phyloP scores from a whole-genome alignment of 2,329 filamentous ascomycete genomes.

The Graphium sp. region DNA sequence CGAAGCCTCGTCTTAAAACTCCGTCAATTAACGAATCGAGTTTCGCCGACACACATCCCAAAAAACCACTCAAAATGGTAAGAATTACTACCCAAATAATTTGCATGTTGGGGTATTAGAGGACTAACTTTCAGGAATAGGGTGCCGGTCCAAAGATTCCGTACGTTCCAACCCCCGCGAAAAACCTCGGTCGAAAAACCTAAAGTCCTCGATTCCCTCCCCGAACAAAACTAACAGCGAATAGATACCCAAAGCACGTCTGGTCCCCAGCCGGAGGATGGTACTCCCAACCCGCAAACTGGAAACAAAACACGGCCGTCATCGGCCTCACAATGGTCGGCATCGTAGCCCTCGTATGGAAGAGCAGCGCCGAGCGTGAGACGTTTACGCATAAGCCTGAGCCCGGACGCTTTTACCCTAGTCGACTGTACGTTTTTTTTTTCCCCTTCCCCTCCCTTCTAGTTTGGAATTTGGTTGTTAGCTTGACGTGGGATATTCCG shows the following conservation, averaged over 20 bases:
- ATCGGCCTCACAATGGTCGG: constrained; percentile 52
- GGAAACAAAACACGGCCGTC: constrained; percentile 79
- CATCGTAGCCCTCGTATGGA: constrained; percentile 52
- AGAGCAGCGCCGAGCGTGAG: constrained; percentile 58
- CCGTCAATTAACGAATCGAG: no score
- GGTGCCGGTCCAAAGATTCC: constrained; percentile 34
- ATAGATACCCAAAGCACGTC: constrained; percentile 93
- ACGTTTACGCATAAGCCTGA: constrained; percentile 60
- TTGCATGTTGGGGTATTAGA: no score
- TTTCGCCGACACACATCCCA: no score
- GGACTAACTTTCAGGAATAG: no score
- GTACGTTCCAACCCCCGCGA: constrained; percentile 27
- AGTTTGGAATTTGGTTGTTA: no score
- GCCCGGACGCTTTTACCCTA: constrained; percentile 63
- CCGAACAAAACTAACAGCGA: no score
- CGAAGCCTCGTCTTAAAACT: no score
- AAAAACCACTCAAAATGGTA: no score
- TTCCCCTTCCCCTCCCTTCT: no score
- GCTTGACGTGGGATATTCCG: no score
- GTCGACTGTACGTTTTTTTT: constrained; percentile 55
- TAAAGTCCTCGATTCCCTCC: no score
- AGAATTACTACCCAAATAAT: no score
- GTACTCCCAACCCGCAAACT: constrained; percentile 91
- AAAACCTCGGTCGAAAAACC: constrained; percentile 5
- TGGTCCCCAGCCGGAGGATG: constrained; percentile 97